Conservation (phyloP, 2,329 filamentous ascomycete genomes). For the Grosmannia serpens region DNA sequence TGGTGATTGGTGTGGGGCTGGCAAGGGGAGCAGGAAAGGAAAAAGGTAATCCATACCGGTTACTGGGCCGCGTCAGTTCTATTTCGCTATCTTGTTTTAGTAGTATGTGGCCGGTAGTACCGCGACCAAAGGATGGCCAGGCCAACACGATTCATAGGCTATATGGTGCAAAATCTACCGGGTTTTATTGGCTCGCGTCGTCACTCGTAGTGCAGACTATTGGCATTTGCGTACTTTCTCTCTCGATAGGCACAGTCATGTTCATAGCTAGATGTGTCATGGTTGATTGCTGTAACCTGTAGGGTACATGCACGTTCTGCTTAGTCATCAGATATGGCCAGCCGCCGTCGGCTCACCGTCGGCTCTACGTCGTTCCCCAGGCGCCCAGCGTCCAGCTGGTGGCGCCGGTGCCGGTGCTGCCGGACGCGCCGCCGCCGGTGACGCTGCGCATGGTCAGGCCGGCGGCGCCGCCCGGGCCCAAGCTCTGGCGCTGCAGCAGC, state of each 20-base stretch:
- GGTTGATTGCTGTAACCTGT: too few species aligned
- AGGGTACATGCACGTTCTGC: too few species aligned
- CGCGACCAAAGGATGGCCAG: neutral
- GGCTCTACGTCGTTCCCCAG: conserved; percentile 38
- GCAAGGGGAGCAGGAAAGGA: neutral
- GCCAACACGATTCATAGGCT: neutral
- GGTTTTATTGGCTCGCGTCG: too few species aligned
- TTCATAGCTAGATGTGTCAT: too few species aligned
- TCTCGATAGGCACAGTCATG: too few species aligned
- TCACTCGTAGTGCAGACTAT: too few species aligned
- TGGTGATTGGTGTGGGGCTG: neutral
- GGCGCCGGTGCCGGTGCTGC: conserved; percentile 17
- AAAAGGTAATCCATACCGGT: neutral
- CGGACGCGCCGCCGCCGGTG: neutral
- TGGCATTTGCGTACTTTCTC: too few species aligned
- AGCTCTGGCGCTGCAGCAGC: conserved; percentile 48
- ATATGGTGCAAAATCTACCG: neutral
- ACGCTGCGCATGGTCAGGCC: conserved; percentile 11
- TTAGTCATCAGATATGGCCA: neutral
- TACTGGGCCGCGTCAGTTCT: neutral
- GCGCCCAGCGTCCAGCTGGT: conserved; percentile 50
- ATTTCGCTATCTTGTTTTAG: neutral
- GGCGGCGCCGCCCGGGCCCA: conserved; percentile 35
- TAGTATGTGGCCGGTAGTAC: neutral
- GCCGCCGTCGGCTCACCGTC: neutral